Evolutionary conservation across 2,329 filamentous ascomycete genomes (phyloP).

Genomic region (Clonostachys byssicola): DNA sequence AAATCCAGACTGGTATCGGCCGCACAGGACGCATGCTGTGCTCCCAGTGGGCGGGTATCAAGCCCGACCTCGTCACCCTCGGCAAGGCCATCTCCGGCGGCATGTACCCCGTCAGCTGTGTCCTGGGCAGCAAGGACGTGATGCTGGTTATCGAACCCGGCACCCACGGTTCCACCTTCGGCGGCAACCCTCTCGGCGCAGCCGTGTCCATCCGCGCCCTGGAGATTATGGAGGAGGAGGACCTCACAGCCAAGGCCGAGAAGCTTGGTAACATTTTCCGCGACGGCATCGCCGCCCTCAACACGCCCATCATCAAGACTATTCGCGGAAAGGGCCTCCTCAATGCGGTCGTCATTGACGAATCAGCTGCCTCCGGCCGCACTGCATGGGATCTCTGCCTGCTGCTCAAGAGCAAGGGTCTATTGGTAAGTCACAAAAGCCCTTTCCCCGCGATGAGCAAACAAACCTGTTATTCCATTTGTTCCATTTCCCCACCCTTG

Average conservation of each 20-base stretch:
- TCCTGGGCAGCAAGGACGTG: conserved; percentile 81
- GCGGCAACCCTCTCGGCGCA: conserved; percentile 92
- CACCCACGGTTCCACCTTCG: conserved; percentile 97
- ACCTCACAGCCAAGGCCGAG: conserved; percentile 80
- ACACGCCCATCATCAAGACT: conserved; percentile 74
- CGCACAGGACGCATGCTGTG: conserved; percentile 92
- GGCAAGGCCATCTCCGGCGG: conserved; percentile 98
- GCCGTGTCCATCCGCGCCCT: conserved; percentile 93
- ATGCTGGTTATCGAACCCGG: conserved; percentile 97
- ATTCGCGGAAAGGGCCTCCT: conserved; percentile 91
- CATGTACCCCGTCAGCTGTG: conserved; percentile 97
- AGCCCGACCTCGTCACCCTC: conserved; percentile 89
- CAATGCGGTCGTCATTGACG: conserved; percentile 95
- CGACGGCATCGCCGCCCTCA: conserved; percentile 68
- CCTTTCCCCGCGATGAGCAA: no score
- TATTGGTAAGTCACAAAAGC: conserved; percentile 63
- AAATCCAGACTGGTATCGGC: conserved; percentile 97
- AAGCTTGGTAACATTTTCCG: conserved; percentile 79
- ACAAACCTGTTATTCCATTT: no score
- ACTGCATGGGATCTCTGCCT: conserved; percentile 96
- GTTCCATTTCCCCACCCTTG: no score
- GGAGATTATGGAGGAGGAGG: conserved; percentile 89
- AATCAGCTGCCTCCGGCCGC: conserved; percentile 77
- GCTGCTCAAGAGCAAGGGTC: conserved; percentile 89
- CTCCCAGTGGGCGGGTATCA: conserved; percentile 91